These are phyloP conservation scores for Capsaspora owczarzaki DNA, from an alignment of 78 protist genomes.

Conservation along the genomic window DNA sequence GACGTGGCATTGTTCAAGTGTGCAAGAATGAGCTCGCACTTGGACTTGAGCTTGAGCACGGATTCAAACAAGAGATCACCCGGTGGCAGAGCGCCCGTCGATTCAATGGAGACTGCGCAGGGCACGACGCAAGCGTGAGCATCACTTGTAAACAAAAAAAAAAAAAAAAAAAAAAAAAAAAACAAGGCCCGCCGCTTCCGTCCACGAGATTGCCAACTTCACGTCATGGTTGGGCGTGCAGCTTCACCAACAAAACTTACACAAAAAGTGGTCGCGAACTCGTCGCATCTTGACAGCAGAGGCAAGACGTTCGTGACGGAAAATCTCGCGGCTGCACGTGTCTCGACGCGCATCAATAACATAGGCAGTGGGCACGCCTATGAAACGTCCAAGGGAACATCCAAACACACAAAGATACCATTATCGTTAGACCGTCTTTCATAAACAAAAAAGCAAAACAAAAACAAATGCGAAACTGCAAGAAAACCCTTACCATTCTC, in stretches of 20 bases:
- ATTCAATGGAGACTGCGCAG: constrained; percentile 51
- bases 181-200: not conserved
- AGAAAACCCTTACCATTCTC: not conserved
- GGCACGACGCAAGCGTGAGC: not conserved
- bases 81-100: constrained; percentile 50
- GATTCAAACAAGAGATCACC: constrained; percentile 32
- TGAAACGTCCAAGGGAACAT: too few species aligned
- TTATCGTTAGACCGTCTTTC: too few species aligned
- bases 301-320: constrained; percentile 55
- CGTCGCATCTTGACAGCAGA: constrained; percentile 42
- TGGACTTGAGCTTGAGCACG: not conserved
- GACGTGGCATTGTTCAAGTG: too few species aligned
- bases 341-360: constrained; percentile 56
- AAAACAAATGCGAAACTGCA: not conserved
- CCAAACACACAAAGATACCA: too few species aligned
- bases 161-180: not conserved
- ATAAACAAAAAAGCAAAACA: too few species aligned
- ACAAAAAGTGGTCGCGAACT: constrained; percentile 79
- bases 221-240: not conserved
- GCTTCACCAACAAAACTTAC: constrained; percentile 23
- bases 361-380: too few species aligned
- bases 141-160: too few species aligned
- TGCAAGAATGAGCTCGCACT: too few species aligned
- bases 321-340: constrained; percentile 84
- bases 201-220: not conserved